Percentiles rank a stretch among this genome's conserved stretches.
Conservation (phyloP, 2,329 filamentous ascomycete genomes). For the Hymenoscyphus repandus region DNA sequence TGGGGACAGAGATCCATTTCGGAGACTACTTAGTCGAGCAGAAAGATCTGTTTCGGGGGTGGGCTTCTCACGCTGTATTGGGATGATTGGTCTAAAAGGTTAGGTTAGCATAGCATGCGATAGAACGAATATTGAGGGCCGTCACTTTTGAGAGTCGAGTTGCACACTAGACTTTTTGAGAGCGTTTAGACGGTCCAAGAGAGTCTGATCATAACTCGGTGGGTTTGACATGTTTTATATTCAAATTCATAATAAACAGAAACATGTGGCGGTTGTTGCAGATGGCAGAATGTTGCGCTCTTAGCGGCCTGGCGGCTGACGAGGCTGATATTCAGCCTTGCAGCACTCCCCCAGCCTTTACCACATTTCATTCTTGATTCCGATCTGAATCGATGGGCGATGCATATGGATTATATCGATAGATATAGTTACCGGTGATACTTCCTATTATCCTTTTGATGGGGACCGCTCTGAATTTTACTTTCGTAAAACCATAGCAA, state of each 20-base stretch:
- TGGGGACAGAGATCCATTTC: slow-evolving; percentile 22
- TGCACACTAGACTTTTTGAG: slow-evolving; percentile 29
- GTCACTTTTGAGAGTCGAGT: slow-evolving; percentile 24
- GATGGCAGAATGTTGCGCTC: no score
- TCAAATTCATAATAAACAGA: neutral
- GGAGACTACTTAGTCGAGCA: slow-evolving; percentile 25
- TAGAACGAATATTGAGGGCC: neutral
- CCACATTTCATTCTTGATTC: no score
- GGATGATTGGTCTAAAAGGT: slow-evolving; percentile 9
- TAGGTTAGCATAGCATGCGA: slow-evolving; percentile 15
- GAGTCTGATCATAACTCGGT: slow-evolving; percentile 26
- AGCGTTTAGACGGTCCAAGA: slow-evolving; percentile 29
- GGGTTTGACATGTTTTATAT: slow-evolving; percentile 24
- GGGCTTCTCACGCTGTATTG: slow-evolving; percentile 6
- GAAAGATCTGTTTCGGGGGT: slow-evolving; percentile 27
- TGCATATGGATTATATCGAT: no score
- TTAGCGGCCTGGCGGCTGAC: slow-evolving; percentile 5
- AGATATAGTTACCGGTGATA: no score
- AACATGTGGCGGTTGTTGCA: no score
- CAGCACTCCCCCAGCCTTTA: neutral
- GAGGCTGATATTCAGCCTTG: slow-evolving; percentile 24
- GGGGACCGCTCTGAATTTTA: no score
- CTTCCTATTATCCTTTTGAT: neutral
- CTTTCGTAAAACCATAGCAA: no score
- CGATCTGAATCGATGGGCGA: no score